phyloP scores from a whole-genome alignment of 768 basidiomycete genomes.

The Suillus spraguei region DNA sequence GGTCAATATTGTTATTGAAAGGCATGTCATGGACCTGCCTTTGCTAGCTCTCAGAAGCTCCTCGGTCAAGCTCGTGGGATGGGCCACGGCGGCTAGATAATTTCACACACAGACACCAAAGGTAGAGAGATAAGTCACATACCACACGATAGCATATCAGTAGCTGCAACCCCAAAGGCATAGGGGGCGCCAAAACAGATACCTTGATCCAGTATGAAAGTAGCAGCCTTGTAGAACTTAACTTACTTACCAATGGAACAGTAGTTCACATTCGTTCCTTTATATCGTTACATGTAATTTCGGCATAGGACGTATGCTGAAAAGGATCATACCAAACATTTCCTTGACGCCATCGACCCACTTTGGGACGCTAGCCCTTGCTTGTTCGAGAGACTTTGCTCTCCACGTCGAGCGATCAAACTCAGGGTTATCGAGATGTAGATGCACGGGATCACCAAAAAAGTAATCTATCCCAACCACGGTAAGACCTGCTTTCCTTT shows the following conservation, averaged over 20 bases:
- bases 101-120: not conserved
- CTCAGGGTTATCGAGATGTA: slow-evolving; percentile 37
- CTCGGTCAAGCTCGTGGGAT: slow-evolving; percentile 52
- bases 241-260: slow-evolving; percentile 44
- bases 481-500: slow-evolving; percentile 51
- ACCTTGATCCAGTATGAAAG: slow-evolving; percentile 34
- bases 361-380: slow-evolving; percentile 43
- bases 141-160: slow-evolving; percentile 52
- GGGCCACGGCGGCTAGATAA: slow-evolving; percentile 52
- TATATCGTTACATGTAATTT: slow-evolving; percentile 17
- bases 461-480: slow-evolving; percentile 68
- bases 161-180: slow-evolving; percentile 47
- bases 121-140: slow-evolving; percentile 5
- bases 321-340: slow-evolving; percentile 43
- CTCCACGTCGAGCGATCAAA: slow-evolving; percentile 49
- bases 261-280: slow-evolving; percentile 38
- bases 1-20: not conserved
- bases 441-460: slow-evolving; percentile 55
- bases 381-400: slow-evolving; percentile 34
- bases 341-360: slow-evolving; percentile 56
- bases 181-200: slow-evolving; percentile 63
- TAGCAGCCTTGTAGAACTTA: not conserved
- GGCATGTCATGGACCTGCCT: slow-evolving; percentile 35
- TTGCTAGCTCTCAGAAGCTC: slow-evolving; percentile 49
- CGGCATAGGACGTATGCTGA: slow-evolving; percentile 15